Evolutionary conservation across 129 eudicot genomes (phyloP).

Genomic region (Saposhnikovia divaricata): DNA sequence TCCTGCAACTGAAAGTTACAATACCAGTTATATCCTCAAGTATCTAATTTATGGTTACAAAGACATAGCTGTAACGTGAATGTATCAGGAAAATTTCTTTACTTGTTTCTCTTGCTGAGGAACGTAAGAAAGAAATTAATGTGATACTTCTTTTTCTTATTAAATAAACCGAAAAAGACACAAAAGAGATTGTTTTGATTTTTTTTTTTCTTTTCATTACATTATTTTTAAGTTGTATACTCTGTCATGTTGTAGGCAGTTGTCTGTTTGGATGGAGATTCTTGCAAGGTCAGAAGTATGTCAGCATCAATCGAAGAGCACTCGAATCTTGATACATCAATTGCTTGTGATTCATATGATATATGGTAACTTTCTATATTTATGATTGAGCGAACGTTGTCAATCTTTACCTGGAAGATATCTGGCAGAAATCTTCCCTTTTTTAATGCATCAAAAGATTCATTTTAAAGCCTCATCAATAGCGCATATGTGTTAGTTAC

Average conservation of each 20-base stretch:
- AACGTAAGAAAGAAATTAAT: neutral
- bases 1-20: neutral
- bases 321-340: slow-evolving; percentile 72
- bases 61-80: neutral
- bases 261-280: slow-evolving; percentile 93
- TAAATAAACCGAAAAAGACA: neutral
- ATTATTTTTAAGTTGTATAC: neutral
- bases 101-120: neutral
- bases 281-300: slow-evolving; percentile 71
- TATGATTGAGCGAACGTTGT: neutral
- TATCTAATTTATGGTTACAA: neutral
- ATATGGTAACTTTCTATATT: slow-evolving; percentile 44
- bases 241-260: slow-evolving; percentile 60
- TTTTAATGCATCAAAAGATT: neutral
- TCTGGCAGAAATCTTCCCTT: neutral
- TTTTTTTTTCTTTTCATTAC: neutral
- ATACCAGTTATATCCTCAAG: neutral
- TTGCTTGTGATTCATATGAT: slow-evolving; percentile 98
- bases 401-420: neutral
- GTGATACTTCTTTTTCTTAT: neutral
- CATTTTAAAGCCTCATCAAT: neutral
- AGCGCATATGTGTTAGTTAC: neutral
- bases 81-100: neutral
- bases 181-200: neutral
- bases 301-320: slow-evolving; percentile 54